Percentiles rank a stretch among this genome's conserved stretches.
phyloP scores from a whole-genome alignment of 768 basidiomycete species.

The Sporobolomyces roseus region DNA sequence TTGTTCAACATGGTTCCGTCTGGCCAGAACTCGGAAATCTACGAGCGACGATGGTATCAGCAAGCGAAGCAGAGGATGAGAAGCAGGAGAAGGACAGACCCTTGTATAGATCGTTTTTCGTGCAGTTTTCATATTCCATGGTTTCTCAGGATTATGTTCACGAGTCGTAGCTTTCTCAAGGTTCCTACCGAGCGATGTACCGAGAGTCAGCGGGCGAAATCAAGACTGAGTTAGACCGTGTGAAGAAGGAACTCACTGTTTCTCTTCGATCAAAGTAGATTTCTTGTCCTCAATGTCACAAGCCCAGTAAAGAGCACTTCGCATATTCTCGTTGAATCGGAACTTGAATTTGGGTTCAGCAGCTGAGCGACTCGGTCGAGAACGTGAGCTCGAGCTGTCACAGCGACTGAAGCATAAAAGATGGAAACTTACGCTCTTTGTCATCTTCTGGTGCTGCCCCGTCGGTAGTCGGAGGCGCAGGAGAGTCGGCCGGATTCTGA shows the following conservation, averaged over 20 bases:
- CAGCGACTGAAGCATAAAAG: background rate
- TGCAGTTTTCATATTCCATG: slow-evolving; percentile 65
- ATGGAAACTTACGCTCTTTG: slow-evolving; percentile 32
- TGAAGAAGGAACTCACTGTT: slow-evolving; percentile 45
- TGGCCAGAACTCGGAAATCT: slow-evolving; percentile 35
- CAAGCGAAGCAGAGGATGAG: background rate
- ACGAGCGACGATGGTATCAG: background rate
- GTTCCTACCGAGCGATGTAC: slow-evolving; percentile 46
- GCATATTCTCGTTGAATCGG: slow-evolving; percentile 74
- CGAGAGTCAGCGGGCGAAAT: background rate
- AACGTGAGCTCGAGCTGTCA: background rate
- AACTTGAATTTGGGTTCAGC: slow-evolving; percentile 66
- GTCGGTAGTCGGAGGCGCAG: slow-evolving; percentile 23
- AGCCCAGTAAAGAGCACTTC: slow-evolving; percentile 71
- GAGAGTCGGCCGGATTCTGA: background rate
- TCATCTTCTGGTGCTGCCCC: slow-evolving; percentile 32
- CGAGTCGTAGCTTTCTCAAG: slow-evolving; percentile 61
- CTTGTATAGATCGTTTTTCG: slow-evolving; percentile 77
- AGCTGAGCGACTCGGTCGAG: background rate
- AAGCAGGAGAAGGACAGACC: slow-evolving; percentile 47
- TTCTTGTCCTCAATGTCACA: slow-evolving; percentile 78
- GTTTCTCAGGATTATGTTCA: slow-evolving; percentile 28
- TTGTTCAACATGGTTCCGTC: slow-evolving; percentile 24
- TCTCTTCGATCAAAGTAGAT: slow-evolving; percentile 56
- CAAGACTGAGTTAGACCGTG: background rate